A percentile compares a stretch with the other conserved stretches of the same genome.
Conservation (phyloP, 306 rosid species). For the Oemleria cerasiformis region DNA sequence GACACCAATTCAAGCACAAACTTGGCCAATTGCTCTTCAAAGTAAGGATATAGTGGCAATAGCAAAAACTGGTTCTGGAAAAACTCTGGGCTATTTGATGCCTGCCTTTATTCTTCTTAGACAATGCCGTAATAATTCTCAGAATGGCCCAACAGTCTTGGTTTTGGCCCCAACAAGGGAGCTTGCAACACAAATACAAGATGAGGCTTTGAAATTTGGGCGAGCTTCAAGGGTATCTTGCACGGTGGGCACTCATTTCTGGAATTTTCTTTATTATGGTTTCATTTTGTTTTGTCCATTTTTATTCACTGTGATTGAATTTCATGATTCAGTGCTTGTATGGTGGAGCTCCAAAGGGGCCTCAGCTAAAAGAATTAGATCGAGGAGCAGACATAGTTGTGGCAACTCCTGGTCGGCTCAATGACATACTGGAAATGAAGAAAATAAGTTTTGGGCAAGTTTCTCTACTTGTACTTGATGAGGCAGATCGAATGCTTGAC, state of each 20-base stretch:
- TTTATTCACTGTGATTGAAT: constrained; percentile 24
- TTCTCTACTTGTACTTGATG: constrained; percentile 97
- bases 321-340: constrained; percentile 78
- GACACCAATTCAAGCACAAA: constrained; percentile 98
- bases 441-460: constrained; percentile 82
- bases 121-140: constrained; percentile 70
- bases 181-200: constrained; percentile 98
- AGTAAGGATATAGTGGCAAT: constrained; percentile 96
- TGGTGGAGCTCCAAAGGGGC: constrained; percentile 95
- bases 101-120: constrained; percentile 91
- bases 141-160: constrained; percentile 89
- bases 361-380: constrained; percentile 86
- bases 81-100: constrained; percentile 88
- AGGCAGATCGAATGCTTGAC: constrained; percentile 99
- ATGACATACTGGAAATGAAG: constrained; percentile 94
- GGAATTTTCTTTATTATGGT: not conserved
- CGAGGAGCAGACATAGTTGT: constrained; percentile 97
- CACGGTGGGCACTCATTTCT: constrained; percentile 61
- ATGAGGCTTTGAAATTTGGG: constrained; percentile 85
- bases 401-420: constrained; percentile 98
- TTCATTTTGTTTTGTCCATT: constrained; percentile 2
- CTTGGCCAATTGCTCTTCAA: constrained; percentile 97
- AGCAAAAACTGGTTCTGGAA: constrained; percentile 98
- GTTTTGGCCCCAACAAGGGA: constrained; percentile 98
- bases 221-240: constrained; percentile 82